These are phyloP conservation scores for Pinus taeda DNA, from an alignment of 75 land plant species.

Conservation along the genomic window DNA sequence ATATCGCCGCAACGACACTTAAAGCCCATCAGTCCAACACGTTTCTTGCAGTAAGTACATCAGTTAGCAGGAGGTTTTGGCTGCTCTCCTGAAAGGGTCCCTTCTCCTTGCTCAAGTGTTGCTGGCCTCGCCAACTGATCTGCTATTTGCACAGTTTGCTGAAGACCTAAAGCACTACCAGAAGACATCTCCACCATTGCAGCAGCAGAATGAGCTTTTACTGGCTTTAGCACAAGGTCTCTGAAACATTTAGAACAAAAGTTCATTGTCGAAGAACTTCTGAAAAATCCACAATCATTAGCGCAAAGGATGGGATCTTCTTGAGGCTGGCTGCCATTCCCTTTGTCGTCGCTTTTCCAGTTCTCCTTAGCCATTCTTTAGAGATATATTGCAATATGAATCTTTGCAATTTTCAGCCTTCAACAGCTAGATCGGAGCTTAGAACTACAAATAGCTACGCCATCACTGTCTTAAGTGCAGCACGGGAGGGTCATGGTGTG, in stretches of 20 bases:
- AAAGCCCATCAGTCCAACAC: slow-evolving; percentile 59
- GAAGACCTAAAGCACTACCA: too few relatives aligned
- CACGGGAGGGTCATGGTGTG: too few relatives aligned
- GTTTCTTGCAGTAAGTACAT: slow-evolving; percentile 46
- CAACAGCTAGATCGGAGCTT: too few relatives aligned
- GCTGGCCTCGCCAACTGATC: background rate
- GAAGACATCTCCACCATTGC: too few relatives aligned
- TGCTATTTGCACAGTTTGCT: background rate
- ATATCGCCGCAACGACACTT: slow-evolving; percentile 62
- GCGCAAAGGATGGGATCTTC: slow-evolving; percentile 5
- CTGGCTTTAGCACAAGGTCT: background rate
- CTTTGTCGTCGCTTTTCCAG: slow-evolving; percentile 2
- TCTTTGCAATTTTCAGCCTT: too few relatives aligned
- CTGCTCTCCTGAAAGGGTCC: background rate
- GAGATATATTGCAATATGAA: too few relatives aligned
- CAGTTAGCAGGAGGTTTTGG: slow-evolving; percentile 20
- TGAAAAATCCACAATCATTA: slow-evolving; percentile 6
- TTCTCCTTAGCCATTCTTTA: too few relatives aligned
- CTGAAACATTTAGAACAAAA: slow-evolving; percentile 4
- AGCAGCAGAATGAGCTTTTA: too few relatives aligned
- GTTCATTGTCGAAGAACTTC: background rate
- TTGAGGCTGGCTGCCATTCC: background rate
- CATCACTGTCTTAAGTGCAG: too few relatives aligned
- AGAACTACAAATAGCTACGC: too few relatives aligned
- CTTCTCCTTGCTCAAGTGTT: background rate